phyloP scores from a whole-genome alignment of 371 early-diverging fungal genomes.

The Cokeromyces recurvatus region DNA sequence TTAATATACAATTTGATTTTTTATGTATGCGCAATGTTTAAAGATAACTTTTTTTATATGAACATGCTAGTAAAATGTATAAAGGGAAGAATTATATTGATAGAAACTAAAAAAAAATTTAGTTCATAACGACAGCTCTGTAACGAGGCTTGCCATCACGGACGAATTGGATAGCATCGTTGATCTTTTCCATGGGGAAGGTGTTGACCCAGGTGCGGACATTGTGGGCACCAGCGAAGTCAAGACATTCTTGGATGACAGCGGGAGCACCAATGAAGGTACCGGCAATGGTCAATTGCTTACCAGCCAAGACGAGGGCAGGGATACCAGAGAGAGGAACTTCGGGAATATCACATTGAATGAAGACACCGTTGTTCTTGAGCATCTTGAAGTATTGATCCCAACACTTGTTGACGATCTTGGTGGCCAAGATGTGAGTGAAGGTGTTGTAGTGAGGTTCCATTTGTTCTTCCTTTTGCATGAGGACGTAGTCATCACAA shows the following conservation, averaged over 20 bases:
- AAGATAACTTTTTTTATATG: no score
- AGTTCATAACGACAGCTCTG: conserved; percentile 27
- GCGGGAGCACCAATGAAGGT: conserved; percentile 62
- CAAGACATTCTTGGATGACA: conserved; percentile 55
- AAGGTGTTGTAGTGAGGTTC: conserved; percentile 17
- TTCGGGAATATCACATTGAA: conserved; percentile 63
- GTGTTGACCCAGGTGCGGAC: conserved; percentile 64
- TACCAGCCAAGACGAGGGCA: conserved; percentile 29
- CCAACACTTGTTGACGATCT: conserved; percentile 36
- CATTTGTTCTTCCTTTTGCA: conserved; percentile 20
- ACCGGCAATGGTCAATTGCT: conserved; percentile 53
- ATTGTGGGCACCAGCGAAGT: conserved; percentile 60
- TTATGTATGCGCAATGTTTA: no score
- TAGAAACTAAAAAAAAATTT: no score
- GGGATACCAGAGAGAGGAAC: conserved; percentile 38
- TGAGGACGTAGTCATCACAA: conserved; percentile 48
- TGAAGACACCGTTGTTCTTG: conserved; percentile 38
- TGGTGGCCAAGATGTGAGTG: conserved; percentile 37
- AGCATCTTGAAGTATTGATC: conserved; percentile 32
- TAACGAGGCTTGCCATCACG: conserved; percentile 29
- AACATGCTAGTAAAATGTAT: no score
- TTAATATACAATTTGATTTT: no score
- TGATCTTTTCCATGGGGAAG: conserved; percentile 47
- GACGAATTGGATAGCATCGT: conserved; percentile 28
- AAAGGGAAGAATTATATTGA: no score